Percentiles rank a stretch among this genome's conserved stretches.
Conservation (phyloP, 108 stramenopile species). For the Epithemia pelagica region DNA sequence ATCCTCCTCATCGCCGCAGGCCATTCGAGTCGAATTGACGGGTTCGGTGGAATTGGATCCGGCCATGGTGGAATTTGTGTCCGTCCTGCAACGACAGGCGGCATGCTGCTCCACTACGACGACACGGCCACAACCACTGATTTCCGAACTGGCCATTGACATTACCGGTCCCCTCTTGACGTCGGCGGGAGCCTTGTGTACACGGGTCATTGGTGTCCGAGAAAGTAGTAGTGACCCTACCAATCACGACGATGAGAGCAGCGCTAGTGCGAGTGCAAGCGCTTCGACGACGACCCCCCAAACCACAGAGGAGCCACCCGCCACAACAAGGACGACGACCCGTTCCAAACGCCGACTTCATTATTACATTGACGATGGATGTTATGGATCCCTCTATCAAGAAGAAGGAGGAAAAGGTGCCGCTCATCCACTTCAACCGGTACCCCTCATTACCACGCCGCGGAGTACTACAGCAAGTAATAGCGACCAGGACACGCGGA, state of each 20-base stretch:
- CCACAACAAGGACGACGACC: constrained; percentile 5
- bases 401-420: constrained; percentile 1
- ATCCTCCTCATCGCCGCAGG: too few species aligned
- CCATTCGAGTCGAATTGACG: background rate
- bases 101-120: background rate
- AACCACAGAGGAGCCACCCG: background rate
- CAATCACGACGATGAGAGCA: background rate
- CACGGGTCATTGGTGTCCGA: constrained; percentile 39
- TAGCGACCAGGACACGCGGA: background rate
- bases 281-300: background rate
- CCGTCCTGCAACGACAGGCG: background rate
- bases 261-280: background rate
- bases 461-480: background rate
- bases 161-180: constrained; percentile 23
- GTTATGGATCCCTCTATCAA: constrained; percentile 36
- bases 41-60: background rate
- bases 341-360: constrained; percentile 13
- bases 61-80: background rate
- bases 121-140: background rate
- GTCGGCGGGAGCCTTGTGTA: constrained; percentile 33
- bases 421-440: background rate
- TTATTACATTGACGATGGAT: constrained; percentile 48
- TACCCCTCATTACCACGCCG: background rate
- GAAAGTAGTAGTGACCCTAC: constrained; percentile 5
- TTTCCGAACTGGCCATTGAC: constrained; percentile 17